Conservation (phyloP, 2,329 filamentous ascomycete genomes). For the Hymenoscyphus scutula region DNA sequence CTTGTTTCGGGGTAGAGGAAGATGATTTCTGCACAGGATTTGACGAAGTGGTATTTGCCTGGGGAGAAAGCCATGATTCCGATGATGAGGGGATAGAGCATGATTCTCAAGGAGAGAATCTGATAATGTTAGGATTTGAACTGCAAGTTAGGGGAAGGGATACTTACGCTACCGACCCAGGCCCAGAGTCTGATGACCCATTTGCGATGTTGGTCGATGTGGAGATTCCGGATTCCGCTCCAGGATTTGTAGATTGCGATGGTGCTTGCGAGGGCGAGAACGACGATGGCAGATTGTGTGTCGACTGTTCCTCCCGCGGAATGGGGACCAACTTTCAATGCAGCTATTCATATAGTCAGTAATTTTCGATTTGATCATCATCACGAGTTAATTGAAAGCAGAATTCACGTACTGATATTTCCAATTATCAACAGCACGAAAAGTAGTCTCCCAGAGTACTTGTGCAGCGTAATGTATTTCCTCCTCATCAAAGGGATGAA, state of each 20-base stretch:
- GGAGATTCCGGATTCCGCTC: constrained; percentile 8
- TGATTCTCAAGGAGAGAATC: constrained; percentile 17
- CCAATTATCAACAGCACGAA: constrained; percentile 15
- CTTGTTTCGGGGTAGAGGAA: constrained; percentile 5
- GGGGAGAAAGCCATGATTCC: neutral
- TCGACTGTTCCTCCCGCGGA: constrained; percentile 17
- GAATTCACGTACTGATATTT: constrained; percentile 17
- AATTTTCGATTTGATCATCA: neutral
- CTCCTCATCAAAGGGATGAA: constrained; percentile 19
- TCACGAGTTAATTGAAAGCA: neutral
- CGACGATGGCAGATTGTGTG: constrained; percentile 1
- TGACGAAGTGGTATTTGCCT: constrained; percentile 6
- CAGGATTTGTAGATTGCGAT: constrained; percentile 12
- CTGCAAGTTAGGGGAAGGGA: neutral
- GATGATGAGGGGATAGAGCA: constrained; percentile 6
- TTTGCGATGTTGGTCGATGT: constrained; percentile 16
- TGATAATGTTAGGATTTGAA: constrained; percentile 1
- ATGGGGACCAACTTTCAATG: constrained; percentile 3
- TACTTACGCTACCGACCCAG: constrained; percentile 14
- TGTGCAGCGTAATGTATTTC: constrained; percentile 15
- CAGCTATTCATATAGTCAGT: constrained; percentile 8
- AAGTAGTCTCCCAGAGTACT: constrained; percentile 10
- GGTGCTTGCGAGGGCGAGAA: constrained; percentile 8
- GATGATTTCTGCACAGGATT: constrained; percentile 13
- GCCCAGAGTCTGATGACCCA: constrained; percentile 19